These are phyloP conservation scores for Calocera viscosa DNA, from an alignment of 768 basidiomycete species.

Conservation along the genomic window DNA sequence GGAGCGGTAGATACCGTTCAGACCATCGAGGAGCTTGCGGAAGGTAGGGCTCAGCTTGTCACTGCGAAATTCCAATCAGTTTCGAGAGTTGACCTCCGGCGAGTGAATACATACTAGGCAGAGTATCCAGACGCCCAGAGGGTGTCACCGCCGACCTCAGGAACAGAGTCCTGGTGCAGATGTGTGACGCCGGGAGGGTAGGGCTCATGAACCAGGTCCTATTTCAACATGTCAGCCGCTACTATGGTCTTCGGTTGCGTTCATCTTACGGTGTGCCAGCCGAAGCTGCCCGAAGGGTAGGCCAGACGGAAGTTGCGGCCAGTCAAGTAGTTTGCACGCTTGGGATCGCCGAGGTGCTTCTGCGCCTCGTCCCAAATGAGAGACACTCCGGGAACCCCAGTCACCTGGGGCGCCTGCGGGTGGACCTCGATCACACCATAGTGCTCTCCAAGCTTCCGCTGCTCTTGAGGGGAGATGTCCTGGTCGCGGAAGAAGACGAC, in stretches of 20 bases:
- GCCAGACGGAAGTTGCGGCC: conserved; percentile 17
- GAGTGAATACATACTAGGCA: conserved; percentile 13
- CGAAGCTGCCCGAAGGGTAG: conserved; percentile 20
- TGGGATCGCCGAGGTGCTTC: conserved; percentile 13
- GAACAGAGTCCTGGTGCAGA: conserved; percentile 24
- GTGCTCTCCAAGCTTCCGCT: conserved; percentile 24
- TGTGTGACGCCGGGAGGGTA: conserved; percentile 23
- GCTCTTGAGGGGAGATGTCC: conserved; percentile 25
- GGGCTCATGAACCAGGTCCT: conserved; percentile 21
- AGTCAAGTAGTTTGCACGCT: conserved; percentile 7
- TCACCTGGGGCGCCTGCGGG: conserved; percentile 27
- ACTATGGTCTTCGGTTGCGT: not conserved
- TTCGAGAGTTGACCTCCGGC: not conserved
- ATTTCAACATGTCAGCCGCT: not conserved
- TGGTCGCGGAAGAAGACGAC: conserved; percentile 30
- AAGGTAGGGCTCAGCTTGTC: conserved; percentile 24
- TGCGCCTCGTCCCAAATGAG: conserved; percentile 24
- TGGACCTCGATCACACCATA: conserved; percentile 27
- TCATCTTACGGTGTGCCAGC: conserved; percentile 20
- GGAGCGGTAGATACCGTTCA: conserved; percentile 22
- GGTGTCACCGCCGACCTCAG: conserved; percentile 24
- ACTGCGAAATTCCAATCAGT: not conserved
- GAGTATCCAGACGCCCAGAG: conserved; percentile 23
- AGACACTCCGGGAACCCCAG: conserved; percentile 22
- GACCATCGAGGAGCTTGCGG: conserved; percentile 22